A percentile compares a stretch with the other conserved stretches of the same genome.
These are phyloP conservation scores for Penicillium sp. DNA, from an alignment of 2,329 filamentous ascomycete genomes.

Conservation along the genomic window DNA sequence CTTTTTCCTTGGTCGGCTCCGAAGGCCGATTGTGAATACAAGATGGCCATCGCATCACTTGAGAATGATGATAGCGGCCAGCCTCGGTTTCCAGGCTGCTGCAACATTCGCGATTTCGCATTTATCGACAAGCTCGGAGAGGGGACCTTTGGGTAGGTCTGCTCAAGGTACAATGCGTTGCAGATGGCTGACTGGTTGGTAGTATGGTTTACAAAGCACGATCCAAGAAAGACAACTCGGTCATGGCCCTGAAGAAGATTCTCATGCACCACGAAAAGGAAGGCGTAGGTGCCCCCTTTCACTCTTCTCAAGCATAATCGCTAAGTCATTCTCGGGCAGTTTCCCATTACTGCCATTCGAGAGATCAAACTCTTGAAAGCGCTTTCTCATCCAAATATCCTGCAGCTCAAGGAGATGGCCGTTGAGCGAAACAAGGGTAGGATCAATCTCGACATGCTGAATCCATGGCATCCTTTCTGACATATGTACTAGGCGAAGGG, in stretches of 20 bases:
- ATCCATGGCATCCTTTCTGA: conserved; percentile 14
- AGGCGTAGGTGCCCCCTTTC: conserved; percentile 57
- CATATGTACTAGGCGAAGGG: conserved; percentile 60
- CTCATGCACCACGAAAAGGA: conserved; percentile 99
- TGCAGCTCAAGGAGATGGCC: conserved; percentile 91
- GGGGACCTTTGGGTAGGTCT: conserved; percentile 81
- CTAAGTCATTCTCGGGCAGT: conserved; percentile 47
- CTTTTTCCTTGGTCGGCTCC: background rate
- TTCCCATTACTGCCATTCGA: conserved; percentile 95
- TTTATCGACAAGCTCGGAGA: conserved; percentile 68
- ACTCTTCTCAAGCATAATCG: background rate
- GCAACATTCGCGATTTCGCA: conserved; percentile 48
- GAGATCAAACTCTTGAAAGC: conserved; percentile 98
- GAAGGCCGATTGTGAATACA: conserved; percentile 4
- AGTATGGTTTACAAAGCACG: conserved; percentile 89
- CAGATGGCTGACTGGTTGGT: conserved; percentile 15
- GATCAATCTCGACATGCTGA: conserved; percentile 18
- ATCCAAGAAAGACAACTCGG: conserved; percentile 68
- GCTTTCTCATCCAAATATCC: conserved; percentile 83
- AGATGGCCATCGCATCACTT: conserved; percentile 41
- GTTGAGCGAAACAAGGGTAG: conserved; percentile 70
- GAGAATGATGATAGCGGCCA: conserved; percentile 49
- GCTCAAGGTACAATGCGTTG: background rate
- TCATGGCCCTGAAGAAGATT: conserved; percentile 95
- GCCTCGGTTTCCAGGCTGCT: conserved; percentile 77